These are phyloP conservation scores for Podaxis sp. DNA, from an alignment of 768 basidiomycete species.

Conservation along the genomic window DNA sequence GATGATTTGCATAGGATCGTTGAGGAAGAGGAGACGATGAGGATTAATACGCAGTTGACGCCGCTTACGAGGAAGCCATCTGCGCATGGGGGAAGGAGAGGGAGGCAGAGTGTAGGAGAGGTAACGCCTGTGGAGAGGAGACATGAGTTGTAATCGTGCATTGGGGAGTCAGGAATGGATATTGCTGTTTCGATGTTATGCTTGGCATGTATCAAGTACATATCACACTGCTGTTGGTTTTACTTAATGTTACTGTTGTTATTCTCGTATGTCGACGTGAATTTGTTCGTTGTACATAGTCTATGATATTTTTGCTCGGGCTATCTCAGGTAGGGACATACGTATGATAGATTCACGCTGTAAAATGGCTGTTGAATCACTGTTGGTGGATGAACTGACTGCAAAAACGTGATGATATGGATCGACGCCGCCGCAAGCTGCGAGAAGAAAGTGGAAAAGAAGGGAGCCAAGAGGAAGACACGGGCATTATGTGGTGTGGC, in stretches of 20 bases:
- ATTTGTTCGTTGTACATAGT: neutral
- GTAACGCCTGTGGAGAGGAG: constrained; percentile 34
- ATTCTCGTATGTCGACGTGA: neutral
- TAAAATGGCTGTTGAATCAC: neutral
- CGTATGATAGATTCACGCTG: neutral
- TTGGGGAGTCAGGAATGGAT: neutral
- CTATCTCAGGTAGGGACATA: neutral
- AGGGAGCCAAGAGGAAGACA: neutral
- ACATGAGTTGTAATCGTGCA: neutral
- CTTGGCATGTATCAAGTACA: neutral
- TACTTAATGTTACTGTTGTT: neutral
- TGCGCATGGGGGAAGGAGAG: constrained; percentile 43
- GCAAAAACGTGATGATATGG: neutral
- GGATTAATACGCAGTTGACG: constrained; percentile 45
- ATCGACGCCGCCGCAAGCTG: neutral
- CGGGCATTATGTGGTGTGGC: neutral
- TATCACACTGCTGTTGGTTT: neutral
- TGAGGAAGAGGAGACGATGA: constrained; percentile 35
- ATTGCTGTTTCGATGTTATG: too few relatives aligned
- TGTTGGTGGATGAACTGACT: neutral
- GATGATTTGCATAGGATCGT: constrained; percentile 33
- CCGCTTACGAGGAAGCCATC: constrained; percentile 72
- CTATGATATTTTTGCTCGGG: neutral
- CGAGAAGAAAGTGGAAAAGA: neutral
- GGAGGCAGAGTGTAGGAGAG: constrained; percentile 49